Evolutionary conservation across 805 yeast species (phyloP).

Genomic region (Saccharomycopsis fibuligera): DNA sequence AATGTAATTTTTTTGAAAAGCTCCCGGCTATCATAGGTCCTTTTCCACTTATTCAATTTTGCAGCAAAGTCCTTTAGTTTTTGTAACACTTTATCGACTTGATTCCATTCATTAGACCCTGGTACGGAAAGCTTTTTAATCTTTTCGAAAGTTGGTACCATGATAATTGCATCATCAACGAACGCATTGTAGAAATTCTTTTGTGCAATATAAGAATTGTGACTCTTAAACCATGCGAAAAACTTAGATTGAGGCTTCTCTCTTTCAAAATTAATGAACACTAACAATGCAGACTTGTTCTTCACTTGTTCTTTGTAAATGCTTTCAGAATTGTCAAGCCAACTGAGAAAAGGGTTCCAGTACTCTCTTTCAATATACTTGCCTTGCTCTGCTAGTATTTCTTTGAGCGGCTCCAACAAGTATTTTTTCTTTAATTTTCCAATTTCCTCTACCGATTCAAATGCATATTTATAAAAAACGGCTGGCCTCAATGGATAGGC

Average conservation of each 20-base stretch:
- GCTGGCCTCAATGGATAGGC: neutral
- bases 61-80: neutral
- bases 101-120: neutral
- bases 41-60: neutral
- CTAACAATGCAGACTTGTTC: neutral
- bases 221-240: neutral
- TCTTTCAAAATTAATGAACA: constrained; percentile 1
- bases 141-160: neutral
- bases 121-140: neutral
- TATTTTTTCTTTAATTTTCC: neutral
- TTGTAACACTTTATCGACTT: neutral
- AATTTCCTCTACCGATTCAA: neutral
- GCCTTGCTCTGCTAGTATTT: neutral
- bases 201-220: neutral
- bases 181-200: neutral
- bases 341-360: neutral
- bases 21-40: neutral
- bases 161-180: constrained; percentile 1
- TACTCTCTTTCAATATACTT: neutral
- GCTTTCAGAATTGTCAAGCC: neutral
- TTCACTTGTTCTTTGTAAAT: neutral
- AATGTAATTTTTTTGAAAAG: neutral
- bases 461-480: neutral
- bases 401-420: constrained; percentile 4
- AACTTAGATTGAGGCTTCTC: neutral